A percentile compares a stretch with the other conserved stretches of the same genome.
phyloP scores from a whole-genome alignment of 116 monocot genomes.

The Posidonia oceanica region DNA sequence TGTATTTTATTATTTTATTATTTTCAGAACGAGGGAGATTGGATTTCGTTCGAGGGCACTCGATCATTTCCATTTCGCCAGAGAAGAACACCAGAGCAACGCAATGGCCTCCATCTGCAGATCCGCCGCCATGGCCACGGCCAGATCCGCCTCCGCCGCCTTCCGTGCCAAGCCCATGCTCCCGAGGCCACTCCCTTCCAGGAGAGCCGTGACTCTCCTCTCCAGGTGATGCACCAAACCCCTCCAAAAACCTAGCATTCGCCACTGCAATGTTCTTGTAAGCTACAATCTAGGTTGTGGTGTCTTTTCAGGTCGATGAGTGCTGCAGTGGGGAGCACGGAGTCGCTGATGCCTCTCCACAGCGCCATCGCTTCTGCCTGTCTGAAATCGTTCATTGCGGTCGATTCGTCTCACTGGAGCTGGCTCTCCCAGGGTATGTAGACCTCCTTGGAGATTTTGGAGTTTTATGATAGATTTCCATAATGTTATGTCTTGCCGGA shows the following conservation, averaged over 20 bases:
- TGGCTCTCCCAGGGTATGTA: constrained; percentile 45
- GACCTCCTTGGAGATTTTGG: neutral
- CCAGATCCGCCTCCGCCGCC: constrained; percentile 22
- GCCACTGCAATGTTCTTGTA: neutral
- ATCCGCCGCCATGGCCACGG: constrained; percentile 32
- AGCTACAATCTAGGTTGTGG: neutral
- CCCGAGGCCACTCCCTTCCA: constrained; percentile 19
- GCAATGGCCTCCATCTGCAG: constrained; percentile 37
- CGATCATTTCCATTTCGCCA: too few species aligned
- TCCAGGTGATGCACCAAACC: constrained; percentile 20
- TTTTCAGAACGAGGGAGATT: too few species aligned
- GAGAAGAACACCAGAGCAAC: neutral
- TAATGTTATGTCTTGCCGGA: neutral
- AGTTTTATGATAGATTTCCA: neutral
- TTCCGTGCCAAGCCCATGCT: constrained; percentile 26
- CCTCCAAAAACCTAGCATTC: neutral
- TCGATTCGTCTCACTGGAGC: constrained; percentile 47
- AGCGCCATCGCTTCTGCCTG: constrained; percentile 43
- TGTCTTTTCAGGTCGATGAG: constrained; percentile 20
- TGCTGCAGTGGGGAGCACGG: constrained; percentile 24
- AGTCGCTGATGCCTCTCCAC: constrained; percentile 33
- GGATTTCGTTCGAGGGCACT: too few species aligned
- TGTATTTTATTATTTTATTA: too few species aligned
- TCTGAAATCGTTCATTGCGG: constrained; percentile 43
- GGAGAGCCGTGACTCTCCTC: constrained; percentile 15